Conservation (phyloP, 2,329 filamentous ascomycete species). For the Septoria petroselini region DNA sequence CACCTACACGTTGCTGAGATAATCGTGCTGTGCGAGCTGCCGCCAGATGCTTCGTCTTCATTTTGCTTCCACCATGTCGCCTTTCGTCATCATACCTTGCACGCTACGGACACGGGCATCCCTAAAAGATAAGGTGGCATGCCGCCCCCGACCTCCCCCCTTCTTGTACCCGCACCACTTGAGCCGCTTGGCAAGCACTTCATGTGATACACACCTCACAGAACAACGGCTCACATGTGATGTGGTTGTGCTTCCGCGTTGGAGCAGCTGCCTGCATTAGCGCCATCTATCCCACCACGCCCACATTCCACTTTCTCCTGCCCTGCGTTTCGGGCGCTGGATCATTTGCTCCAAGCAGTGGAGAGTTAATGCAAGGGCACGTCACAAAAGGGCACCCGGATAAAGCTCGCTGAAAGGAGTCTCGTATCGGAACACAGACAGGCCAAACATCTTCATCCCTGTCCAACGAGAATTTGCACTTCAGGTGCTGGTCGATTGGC, state of each 20-base stretch:
- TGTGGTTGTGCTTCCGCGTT: not conserved
- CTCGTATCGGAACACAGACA: no score
- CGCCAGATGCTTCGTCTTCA: not conserved
- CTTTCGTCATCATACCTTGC: not conserved
- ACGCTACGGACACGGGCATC: not conserved
- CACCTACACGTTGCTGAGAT: not conserved
- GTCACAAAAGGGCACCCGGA: not conserved
- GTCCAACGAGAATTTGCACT: no score
- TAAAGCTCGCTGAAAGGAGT: not conserved
- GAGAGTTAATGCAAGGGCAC: slow-evolving; percentile 8
- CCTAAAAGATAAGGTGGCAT: slow-evolving; percentile 1
- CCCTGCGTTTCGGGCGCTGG: slow-evolving; percentile 6
- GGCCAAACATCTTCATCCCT: no score
- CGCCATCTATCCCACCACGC: slow-evolving; percentile 1
- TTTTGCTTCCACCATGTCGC: slow-evolving; percentile 1
- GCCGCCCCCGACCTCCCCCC: not conserved
- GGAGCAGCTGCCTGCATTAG: slow-evolving; percentile 7
- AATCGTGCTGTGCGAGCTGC: not conserved
- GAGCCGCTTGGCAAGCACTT: not conserved
- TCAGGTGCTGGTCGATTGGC: no score
- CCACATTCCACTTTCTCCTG: not conserved
- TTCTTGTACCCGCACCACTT: not conserved
- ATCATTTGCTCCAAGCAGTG: not conserved
- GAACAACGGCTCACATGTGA: not conserved
- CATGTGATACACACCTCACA: slow-evolving; percentile 9